Conservation (phyloP, 1,284 basidiomycete genomes). For the Sphaerobolus stellatus region DNA sequence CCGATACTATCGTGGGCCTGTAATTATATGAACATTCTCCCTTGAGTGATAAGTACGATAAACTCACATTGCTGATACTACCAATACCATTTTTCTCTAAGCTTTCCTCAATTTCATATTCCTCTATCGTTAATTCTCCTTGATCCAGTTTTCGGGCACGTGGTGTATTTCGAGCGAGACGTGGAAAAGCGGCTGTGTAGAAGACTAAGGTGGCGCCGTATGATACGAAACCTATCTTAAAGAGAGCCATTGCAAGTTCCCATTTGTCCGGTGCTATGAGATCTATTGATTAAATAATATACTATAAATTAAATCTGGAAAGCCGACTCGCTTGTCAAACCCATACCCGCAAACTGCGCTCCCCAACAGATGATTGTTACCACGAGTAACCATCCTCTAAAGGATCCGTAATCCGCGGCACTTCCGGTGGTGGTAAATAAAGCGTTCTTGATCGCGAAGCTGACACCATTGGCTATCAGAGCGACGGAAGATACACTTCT, state of each 20-base stretch:
- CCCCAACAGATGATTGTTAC: conserved; percentile 77
- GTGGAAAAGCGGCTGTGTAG: conserved; percentile 80
- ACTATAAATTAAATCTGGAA: neutral
- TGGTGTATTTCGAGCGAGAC: conserved; percentile 75
- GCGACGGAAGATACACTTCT: conserved; percentile 73
- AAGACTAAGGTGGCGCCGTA: conserved; percentile 78
- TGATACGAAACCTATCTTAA: conserved; percentile 78
- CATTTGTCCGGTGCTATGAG: conserved; percentile 61
- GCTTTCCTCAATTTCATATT: conserved; percentile 73
- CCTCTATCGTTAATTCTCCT: conserved; percentile 58
- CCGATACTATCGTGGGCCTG: conserved; percentile 76
- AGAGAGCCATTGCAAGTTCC: conserved; percentile 73
- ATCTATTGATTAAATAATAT: conserved; percentile 6
- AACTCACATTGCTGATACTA: conserved; percentile 75
- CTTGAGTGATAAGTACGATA: conserved; percentile 6
- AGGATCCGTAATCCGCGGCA: conserved; percentile 77
- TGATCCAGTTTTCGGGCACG: conserved; percentile 63
- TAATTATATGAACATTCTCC: neutral
- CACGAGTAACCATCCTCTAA: conserved; percentile 75
- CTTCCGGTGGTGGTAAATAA: conserved; percentile 82
- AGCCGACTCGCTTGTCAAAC: conserved; percentile 53
- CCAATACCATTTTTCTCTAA: conserved; percentile 82
- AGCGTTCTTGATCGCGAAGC: conserved; percentile 75
- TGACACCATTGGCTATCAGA: conserved; percentile 70
- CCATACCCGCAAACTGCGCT: conserved; percentile 75